These are phyloP conservation scores for Hyphodiscus hymeniophilus DNA, from an alignment of 495 filamentous ascomycete species.

Conservation along the genomic window DNA sequence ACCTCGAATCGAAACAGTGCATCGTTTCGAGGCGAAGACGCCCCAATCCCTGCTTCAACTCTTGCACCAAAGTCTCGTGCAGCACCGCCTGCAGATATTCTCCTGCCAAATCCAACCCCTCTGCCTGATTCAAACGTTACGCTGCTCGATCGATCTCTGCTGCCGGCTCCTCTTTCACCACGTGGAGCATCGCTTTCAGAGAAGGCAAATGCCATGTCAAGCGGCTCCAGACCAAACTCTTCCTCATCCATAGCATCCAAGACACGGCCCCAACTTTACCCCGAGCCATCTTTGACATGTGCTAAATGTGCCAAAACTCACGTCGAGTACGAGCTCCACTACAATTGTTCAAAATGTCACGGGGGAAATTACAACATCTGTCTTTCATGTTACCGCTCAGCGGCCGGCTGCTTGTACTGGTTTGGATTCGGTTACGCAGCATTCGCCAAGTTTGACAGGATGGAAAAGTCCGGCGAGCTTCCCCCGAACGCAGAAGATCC, in stretches of 20 bases:
- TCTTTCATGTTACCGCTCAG: constrained; percentile 61
- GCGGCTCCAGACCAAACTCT: constrained; percentile 20
- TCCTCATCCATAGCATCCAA: constrained; percentile 21
- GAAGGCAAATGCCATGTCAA: constrained; percentile 17
- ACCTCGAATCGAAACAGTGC: constrained; percentile 8
- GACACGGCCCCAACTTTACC: constrained; percentile 38
- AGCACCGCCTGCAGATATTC: constrained; percentile 19
- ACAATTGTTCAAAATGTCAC: constrained; percentile 61
- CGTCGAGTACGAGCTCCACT: constrained; percentile 76
- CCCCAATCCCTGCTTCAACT: neutral
- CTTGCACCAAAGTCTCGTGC: constrained; percentile 5
- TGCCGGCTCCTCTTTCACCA: constrained; percentile 20
- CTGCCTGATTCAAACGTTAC: constrained; percentile 1
- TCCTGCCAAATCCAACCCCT: constrained; percentile 5
- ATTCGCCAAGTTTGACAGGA: constrained; percentile 45
- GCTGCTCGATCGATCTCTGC: constrained; percentile 9
- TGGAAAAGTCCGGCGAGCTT: constrained; percentile 11
- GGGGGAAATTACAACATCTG: constrained; percentile 69
- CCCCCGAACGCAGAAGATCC: constrained; percentile 31
- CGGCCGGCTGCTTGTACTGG: constrained; percentile 69
- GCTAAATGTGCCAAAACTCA: constrained; percentile 52
- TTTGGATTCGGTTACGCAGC: constrained; percentile 65
- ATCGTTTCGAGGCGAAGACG: constrained; percentile 8
- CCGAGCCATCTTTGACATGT: constrained; percentile 67
- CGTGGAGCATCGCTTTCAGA: constrained; percentile 15